phyloP scores from a whole-genome alignment of 345 rosid species.

The Brassica carinata region DNA sequence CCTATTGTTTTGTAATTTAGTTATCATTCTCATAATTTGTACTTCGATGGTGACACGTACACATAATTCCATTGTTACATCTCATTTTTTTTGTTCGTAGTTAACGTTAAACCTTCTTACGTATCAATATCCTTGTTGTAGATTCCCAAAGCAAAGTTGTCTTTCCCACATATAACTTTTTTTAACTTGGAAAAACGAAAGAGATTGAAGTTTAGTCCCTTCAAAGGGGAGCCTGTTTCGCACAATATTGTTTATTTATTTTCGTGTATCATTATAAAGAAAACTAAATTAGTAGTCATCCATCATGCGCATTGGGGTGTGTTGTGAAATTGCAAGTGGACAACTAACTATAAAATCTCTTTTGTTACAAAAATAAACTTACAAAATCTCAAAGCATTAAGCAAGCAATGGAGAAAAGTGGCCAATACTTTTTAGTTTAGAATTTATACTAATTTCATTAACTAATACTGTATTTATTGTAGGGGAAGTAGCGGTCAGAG shows the following conservation, averaged over 20 bases:
- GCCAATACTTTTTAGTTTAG: not conserved
- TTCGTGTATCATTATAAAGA: too few relatives aligned
- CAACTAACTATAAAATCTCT: not conserved
- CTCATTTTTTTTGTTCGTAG: not conserved
- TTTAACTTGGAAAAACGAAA: not conserved
- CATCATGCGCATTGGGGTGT: not conserved
- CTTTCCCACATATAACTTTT: not conserved
- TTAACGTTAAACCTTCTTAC: slow-evolving; percentile 25
- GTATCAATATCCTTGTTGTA: slow-evolving; percentile 15
- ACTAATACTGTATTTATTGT: not conserved
- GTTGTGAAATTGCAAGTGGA: not conserved
- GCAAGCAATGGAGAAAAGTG: not conserved
- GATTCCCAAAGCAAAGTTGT: not conserved
- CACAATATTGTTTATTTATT: not conserved
- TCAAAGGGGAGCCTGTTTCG: not conserved
- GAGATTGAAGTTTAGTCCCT: not conserved
- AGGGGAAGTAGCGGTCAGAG: slow-evolving; percentile 9
- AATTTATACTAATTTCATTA: not conserved
- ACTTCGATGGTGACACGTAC: slow-evolving; percentile 37
- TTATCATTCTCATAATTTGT: slow-evolving; percentile 27
- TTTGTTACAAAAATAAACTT: not conserved
- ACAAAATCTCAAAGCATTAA: not conserved
- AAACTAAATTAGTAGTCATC: not conserved
- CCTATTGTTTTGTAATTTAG: slow-evolving; percentile 17
- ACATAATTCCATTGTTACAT: slow-evolving; percentile 27